Evolutionary conservation across 129 eudicot genomes (phyloP), one percentile per base, ranked within the genome.

Genomic region (Lactuca sativa): DNA sequence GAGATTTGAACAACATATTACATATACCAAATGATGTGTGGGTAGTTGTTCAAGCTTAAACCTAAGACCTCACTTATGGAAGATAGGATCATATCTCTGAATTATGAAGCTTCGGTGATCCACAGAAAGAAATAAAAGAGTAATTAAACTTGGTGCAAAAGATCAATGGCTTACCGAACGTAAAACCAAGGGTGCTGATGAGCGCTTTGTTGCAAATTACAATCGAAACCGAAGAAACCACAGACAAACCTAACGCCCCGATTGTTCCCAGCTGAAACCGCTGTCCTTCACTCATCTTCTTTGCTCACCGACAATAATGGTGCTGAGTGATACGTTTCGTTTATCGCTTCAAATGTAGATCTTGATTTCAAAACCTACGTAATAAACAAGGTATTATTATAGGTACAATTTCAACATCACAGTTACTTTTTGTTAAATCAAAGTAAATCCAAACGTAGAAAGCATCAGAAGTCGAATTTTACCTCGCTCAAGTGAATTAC

Each of bases 161-260:
- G 54, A 43, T 34, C 52, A 44, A 67, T 51, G 4, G 21, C 93
- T 80, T 67, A 90, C 96, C 96, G 74, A 90, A 90, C 66, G 83
- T 79, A 70, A 90, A 90, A 65, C 96, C 96, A 48, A 90, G 93
- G n/a, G 93, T 84, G 69, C 86, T 77, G 7, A 90, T 89, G 30
- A 89, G 73, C 40, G 96, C 96, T 89, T 89, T 89, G 76, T 88
- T 88, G 67, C 96, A 88, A 53, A 89, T 86, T 51, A 89, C 96
- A 69, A 89, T 89, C 9, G 96, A 90, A 59, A 90, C 96, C 7
- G 97, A 90, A 1, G 97, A 90, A 82, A 90, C 83, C 75, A 90
- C 97, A 0, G 97, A 90, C 17, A 90, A 81, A 75, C 85, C 57
- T 75, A 90, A 78, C 21, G 97, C 97, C 41, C 97, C 97, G 41